Evolutionary conservation across 441 rosid species (phyloP), one percentile per base, ranked within the genome.

Genomic region (Populus tomentosa): DNA sequence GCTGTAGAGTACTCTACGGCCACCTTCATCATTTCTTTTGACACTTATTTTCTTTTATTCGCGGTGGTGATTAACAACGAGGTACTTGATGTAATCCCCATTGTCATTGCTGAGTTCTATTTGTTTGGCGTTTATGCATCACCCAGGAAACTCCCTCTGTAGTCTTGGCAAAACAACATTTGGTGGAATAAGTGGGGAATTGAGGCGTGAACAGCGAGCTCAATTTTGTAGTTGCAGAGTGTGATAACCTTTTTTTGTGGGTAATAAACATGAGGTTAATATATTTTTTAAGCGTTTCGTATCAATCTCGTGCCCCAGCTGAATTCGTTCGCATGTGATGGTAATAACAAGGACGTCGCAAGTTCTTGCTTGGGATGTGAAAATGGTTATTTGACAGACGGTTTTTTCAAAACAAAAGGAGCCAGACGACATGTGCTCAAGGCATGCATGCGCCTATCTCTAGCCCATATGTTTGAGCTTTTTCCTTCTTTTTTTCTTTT

Each of bases 1-100:
- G 86, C 94, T 94, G 69, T 92, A 82, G 87, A 79, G 72, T 73
- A 21, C 69, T 62, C 38, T 30, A 8, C 53, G 28, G n/a, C 56
- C 50, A 6, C 75, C 64, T 75, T 28, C 14, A 14, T 70, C 10
- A 32, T 56, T 50, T 13, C 50, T 69, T 69, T 70, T 2, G 32
- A 30, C 32, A 30, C 32, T 30, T 30, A 30, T 30, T 30, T 30
- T 30, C 32, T 30, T 30, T 30, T 30, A 30, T 30, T 30, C 32
- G 32, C 32, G 32, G 32, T 30, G 32, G 63, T 26, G 67, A 50
- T 71, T 14, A 13, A 23, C 67, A 46, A 32, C 7, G 35, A 72
- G 50, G 14, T 24, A 40, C 66, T 67, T 50, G 18, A 10, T 10
- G n/a, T 16, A 10, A 74, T 40, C 14, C 67, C 66, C 36, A 23